phyloP scores from a whole-genome alignment of 2,329 filamentous ascomycete species.

The Aspergillus melleus region DNA sequence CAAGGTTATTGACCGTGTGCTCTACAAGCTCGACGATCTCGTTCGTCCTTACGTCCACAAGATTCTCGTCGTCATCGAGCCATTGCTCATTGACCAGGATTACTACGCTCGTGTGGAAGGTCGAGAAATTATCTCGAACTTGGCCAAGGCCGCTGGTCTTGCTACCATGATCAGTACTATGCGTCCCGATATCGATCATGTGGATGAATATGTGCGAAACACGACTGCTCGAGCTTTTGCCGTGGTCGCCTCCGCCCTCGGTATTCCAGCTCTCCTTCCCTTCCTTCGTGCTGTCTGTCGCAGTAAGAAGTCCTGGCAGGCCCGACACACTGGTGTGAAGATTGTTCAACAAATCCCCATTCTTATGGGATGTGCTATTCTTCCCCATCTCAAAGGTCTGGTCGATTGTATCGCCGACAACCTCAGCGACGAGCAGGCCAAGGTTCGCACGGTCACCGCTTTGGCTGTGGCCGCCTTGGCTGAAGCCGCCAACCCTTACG shows the following conservation, averaged over 20 bases:
- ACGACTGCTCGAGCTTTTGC: constrained; percentile 96
- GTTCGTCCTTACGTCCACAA: constrained; percentile 97
- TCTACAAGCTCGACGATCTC: constrained; percentile 97
- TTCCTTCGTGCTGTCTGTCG: constrained; percentile 94
- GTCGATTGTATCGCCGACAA: constrained; percentile 97
- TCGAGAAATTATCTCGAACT: constrained; percentile 97
- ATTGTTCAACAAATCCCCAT: constrained; percentile 99
- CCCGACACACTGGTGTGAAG: constrained; percentile 95
- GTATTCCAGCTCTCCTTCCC: constrained; percentile 90
- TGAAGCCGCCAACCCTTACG: constrained; percentile 95
- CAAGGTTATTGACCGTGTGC: constrained; percentile 97
- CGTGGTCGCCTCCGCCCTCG: constrained; percentile 92
- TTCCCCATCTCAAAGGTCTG: constrained; percentile 91
- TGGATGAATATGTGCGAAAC: constrained; percentile 97
- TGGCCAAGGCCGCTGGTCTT: constrained; percentile 92
- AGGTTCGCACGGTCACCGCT: constrained; percentile 93
- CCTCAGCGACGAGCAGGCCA: constrained; percentile 95
- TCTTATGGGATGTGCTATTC: constrained; percentile 93
- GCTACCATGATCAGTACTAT: constrained; percentile 99
- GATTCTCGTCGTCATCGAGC: constrained; percentile 97
- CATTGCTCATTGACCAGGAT: constrained; percentile 98
- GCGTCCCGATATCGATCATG: constrained; percentile 97
- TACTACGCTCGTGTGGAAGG: constrained; percentile 98
- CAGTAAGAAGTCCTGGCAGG: constrained; percentile 99
- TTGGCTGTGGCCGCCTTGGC: constrained; percentile 92